Conservation (phyloP, 495 filamentous ascomycete genomes). For the Monascus purpureus region DNA sequence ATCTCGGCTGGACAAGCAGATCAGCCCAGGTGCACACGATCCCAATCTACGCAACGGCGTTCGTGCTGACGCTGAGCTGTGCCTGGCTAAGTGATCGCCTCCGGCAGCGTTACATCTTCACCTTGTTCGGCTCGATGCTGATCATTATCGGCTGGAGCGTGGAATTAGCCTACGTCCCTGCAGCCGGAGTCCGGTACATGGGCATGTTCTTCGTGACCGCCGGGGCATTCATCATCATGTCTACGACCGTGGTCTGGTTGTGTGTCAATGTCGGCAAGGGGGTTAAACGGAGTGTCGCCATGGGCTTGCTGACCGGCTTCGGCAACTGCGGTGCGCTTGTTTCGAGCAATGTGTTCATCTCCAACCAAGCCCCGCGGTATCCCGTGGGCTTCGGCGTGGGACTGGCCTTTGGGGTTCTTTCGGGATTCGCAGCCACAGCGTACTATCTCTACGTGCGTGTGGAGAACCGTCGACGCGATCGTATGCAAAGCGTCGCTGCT, state of each 20-base stretch:
- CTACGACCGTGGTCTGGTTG: conserved; percentile 11
- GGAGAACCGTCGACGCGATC: conserved; percentile 34
- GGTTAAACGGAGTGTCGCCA: conserved; percentile 31
- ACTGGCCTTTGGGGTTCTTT: conserved; percentile 16
- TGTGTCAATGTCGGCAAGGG: conserved; percentile 17
- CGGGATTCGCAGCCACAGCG: conserved; percentile 13
- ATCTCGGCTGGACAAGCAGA: conserved; percentile 26
- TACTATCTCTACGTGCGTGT: conserved; percentile 21
- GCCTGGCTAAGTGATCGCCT: conserved; percentile 23
- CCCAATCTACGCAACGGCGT: conserved; percentile 26
- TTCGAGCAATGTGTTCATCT: conserved; percentile 24
- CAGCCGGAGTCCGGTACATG: conserved; percentile 9
- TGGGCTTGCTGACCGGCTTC: conserved; percentile 21
- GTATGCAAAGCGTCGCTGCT: conserved; percentile 23
- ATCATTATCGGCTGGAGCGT: conserved; percentile 25
- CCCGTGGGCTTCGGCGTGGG: conserved; percentile 24
- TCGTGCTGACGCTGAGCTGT: conserved; percentile 18
- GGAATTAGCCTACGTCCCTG: conserved; percentile 15
- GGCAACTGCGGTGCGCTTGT: conserved; percentile 28
- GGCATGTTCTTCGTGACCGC: conserved; percentile 13
- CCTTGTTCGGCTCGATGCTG: conserved; percentile 19
- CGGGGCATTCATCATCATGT: conserved; percentile 13
- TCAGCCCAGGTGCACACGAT: conserved; percentile 28
- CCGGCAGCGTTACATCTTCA: conserved; percentile 22
- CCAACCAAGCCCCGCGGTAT: conserved; percentile 24